Percentiles rank a stretch among this genome's conserved stretches.
Evolutionary conservation across 352 stramenopile genomes (phyloP).

Genomic region (Thalassiosira sp.): DNA sequence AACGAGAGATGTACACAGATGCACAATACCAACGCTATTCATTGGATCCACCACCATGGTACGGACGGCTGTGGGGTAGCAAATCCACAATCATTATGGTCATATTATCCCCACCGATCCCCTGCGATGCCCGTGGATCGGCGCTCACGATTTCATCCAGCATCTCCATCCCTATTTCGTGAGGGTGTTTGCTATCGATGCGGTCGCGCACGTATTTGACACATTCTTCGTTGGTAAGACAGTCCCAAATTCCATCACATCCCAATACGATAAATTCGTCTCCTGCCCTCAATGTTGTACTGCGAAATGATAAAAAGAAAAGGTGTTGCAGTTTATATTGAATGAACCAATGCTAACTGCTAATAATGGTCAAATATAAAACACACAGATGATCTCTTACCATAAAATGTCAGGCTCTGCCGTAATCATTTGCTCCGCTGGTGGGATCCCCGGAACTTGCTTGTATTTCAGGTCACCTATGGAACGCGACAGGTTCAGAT

Average conservation of each 20-base stretch:
- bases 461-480: constrained; percentile 91
- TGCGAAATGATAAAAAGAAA: constrained; percentile 9
- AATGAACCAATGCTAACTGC: not conserved
- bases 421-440: constrained; percentile 88
- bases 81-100: constrained; percentile 87
- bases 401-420: constrained; percentile 87
- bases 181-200: constrained; percentile 71
- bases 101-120: constrained; percentile 91
- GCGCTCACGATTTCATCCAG: constrained; percentile 86
- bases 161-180: constrained; percentile 83
- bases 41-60: constrained; percentile 17
- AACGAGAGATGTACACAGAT: not conserved
- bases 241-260: constrained; percentile 90
- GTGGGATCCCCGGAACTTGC: constrained; percentile 73
- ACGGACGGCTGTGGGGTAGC: constrained; percentile 47
- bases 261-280: constrained; percentile 88
- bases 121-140: constrained; percentile 83
- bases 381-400: too few relatives aligned
- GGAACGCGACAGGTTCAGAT: constrained; percentile 88
- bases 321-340: not conserved
- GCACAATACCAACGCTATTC: not conserved
- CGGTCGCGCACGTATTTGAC: constrained; percentile 83
- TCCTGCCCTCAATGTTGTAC: constrained; percentile 53
- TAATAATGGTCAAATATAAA: constrained; percentile 18
- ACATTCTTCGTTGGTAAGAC: constrained; percentile 86